Conservation (phyloP, 371 early-diverging fungal species). For the Gilbertella persicaria region DNA sequence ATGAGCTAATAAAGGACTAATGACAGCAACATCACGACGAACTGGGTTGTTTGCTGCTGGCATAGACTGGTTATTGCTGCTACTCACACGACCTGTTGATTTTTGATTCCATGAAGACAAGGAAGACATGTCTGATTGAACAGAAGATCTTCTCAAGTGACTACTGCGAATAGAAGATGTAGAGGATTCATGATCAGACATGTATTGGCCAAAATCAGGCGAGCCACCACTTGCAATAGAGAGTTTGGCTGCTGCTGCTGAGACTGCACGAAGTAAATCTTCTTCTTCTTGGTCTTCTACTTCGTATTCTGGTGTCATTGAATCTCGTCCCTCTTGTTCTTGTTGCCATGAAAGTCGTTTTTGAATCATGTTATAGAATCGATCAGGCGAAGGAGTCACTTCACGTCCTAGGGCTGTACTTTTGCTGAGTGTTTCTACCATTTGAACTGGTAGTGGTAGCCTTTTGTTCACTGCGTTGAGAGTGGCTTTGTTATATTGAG, state of each 20-base stretch:
- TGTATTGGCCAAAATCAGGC: slow-evolving; percentile 37
- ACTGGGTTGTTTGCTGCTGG: slow-evolving; percentile 7
- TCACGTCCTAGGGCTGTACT: slow-evolving; percentile 7
- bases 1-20: slow-evolving; percentile 15
- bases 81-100: slow-evolving; percentile 1
- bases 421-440: background rate
- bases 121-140: slow-evolving; percentile 42
- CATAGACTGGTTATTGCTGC: background rate
- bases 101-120: slow-evolving; percentile 19
- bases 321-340: slow-evolving; percentile 15
- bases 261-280: slow-evolving; percentile 3
- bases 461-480: slow-evolving; percentile 13
- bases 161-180: slow-evolving; percentile 45
- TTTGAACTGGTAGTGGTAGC: background rate
- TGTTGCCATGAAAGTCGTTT: slow-evolving; percentile 38
- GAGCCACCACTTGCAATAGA: slow-evolving; percentile 1
- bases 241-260: background rate
- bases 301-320: background rate
- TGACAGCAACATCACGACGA: background rate
- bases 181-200: slow-evolving; percentile 43
- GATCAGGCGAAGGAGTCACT: slow-evolving; percentile 45
- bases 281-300: slow-evolving; percentile 7
- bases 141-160: slow-evolving; percentile 45
- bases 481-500: slow-evolving; percentile 6
- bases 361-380: slow-evolving; percentile 51